Evolutionary conservation across 352 stramenopile species (phyloP), one percentile per base, ranked within the genome.

Genomic region (Saprolegnia diclina): DNA sequence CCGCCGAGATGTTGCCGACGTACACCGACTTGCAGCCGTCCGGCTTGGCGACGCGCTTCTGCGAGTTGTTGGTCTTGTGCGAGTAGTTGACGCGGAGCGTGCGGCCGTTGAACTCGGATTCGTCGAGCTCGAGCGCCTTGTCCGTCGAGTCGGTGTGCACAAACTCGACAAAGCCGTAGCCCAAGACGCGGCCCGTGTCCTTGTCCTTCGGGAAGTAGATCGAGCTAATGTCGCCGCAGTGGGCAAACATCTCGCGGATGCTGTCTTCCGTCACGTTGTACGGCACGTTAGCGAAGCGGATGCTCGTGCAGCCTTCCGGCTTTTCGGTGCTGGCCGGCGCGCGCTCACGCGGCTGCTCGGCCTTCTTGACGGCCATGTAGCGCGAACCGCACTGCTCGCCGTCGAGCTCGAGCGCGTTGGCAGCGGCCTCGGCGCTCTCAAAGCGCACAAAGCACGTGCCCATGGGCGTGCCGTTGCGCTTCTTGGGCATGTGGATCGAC

Each of bases 131-230:
- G 32, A 98, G 83, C 14, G 85, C 90, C 65, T 88, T 84, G 67
- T 98, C 94, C 0, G 97, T 96, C 40, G 84, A 83, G 65, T 98
- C 92, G 0, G 89, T 97, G n/a, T 97, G 79, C 2, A 69, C 86
- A 74, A 99, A 99, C 76, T 99, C 94, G 50, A 99, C 81, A 83
- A 99, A 96, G 42, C 96, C 96, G 75, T 99, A 99, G 54, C 97
- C 97, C 77, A 97, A 96, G 85, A 99, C 99, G 61, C 98, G 90
- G 46, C 96, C 96, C 45, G 94, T 99, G 76, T 99, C 97, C 63
- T 93, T 83, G 82, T 99, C 96, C 38, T 88, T 98, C 0, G 94
- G 92, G 64, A 99, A 69, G 46, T 62, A 40, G 22, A 69, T 32
- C n/a, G 18, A 37, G 18, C 42, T 37, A n/a, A 69, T 69, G 11